Conservation (phyloP, 768 basidiomycete species). For the Mycena albidolilacea region DNA sequence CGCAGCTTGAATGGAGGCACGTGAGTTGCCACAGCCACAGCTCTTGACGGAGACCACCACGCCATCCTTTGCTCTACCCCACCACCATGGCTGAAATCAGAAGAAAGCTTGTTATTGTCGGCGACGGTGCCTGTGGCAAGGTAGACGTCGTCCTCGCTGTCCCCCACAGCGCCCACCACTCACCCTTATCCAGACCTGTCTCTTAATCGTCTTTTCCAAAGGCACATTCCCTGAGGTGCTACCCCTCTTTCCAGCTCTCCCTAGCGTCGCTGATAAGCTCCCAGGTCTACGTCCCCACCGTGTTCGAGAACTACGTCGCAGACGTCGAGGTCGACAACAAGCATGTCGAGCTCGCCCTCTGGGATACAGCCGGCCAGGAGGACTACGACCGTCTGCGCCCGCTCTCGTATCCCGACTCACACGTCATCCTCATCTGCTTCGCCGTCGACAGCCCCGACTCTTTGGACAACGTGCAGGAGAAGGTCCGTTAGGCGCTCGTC, state of each 20-base stretch:
- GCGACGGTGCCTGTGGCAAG: constrained; percentile 98
- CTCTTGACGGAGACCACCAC: constrained; percentile 21
- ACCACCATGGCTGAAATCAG: constrained; percentile 93
- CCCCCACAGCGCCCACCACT: not conserved
- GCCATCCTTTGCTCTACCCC: constrained; percentile 10
- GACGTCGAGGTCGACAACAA: constrained; percentile 99
- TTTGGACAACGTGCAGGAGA: constrained; percentile 99
- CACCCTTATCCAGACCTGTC: constrained; percentile 75
- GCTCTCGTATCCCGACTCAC: constrained; percentile 98
- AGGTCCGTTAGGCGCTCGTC: constrained; percentile 68
- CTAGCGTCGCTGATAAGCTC: constrained; percentile 3
- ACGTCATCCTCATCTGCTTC: constrained; percentile 99
- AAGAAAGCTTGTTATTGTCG: constrained; percentile 98
- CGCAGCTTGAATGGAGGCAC: not conserved
- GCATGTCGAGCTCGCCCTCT: constrained; percentile 97
- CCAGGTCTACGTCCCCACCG: constrained; percentile 98
- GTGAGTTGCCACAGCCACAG: constrained; percentile 6
- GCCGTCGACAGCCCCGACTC: constrained; percentile 98
- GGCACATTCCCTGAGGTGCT: constrained; percentile 96
- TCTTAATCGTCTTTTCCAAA: constrained; percentile 97
- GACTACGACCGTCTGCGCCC: constrained; percentile 99
- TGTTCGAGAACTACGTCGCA: constrained; percentile 99
- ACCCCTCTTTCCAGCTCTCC: constrained; percentile 39
- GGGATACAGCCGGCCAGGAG: constrained; percentile 99
- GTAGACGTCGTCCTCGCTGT: constrained; percentile 53